These are phyloP conservation scores for Hortiboletus flavorubellus DNA, from an alignment of 768 basidiomycete genomes.

Conservation along the genomic window DNA sequence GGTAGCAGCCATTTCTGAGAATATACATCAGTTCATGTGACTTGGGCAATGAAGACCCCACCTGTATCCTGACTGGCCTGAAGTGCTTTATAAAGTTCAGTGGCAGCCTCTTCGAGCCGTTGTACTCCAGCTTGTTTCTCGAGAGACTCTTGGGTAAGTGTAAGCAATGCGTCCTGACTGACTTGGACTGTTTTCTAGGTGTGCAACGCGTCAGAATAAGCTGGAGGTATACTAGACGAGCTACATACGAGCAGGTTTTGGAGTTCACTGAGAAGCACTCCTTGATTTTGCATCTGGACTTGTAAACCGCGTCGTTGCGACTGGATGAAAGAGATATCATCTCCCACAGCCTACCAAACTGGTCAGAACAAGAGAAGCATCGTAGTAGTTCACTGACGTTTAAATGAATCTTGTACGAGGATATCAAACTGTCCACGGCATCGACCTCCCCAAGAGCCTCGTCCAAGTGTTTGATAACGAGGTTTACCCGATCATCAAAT, in stretches of 20 bases:
- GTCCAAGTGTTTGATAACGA: conserved; percentile 86
- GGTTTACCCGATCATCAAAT: conserved; percentile 84
- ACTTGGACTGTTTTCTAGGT: conserved; percentile 91
- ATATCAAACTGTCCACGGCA: conserved; percentile 82
- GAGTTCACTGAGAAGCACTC: conserved; percentile 76
- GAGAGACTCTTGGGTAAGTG: conserved; percentile 85
- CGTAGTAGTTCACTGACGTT: conserved; percentile 57
- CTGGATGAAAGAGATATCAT: conserved; percentile 95
- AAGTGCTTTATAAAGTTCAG: conserved; percentile 92
- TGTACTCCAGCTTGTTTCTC: conserved; percentile 76
- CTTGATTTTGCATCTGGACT: conserved; percentile 96
- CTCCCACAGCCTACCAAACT: conserved; percentile 72
- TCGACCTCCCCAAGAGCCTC: conserved; percentile 87
- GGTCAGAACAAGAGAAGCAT: conserved; percentile 10
- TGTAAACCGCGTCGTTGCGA: conserved; percentile 95
- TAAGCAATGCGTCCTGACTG: conserved; percentile 67
- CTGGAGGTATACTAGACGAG: background rate
- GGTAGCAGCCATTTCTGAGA: conserved; percentile 90
- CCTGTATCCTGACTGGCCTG: conserved; percentile 88
- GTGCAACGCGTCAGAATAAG: background rate
- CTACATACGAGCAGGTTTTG: conserved; percentile 76
- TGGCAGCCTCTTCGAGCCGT: conserved; percentile 75
- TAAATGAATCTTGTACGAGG: conserved; percentile 94
- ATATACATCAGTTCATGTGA: conserved; percentile 4
- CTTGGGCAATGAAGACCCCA: conserved; percentile 24